Percentiles rank a stretch among this genome's conserved stretches.
Evolutionary conservation across 345 rosid genomes (phyloP).

Genomic region (Eucalyptus regnans): DNA sequence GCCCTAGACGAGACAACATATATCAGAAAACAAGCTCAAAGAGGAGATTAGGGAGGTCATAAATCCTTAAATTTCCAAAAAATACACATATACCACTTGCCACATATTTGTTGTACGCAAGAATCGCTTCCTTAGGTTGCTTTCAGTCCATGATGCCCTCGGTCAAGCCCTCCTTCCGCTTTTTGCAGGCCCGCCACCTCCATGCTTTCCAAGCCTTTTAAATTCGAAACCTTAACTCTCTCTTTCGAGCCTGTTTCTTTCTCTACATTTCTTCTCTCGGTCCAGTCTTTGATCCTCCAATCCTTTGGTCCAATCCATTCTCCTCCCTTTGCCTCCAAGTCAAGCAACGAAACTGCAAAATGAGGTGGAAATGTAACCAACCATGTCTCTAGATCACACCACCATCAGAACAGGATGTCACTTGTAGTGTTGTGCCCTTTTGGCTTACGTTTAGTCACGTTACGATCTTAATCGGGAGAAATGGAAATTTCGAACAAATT

Average conservation of each 20-base stretch:
- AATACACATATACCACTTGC: not conserved
- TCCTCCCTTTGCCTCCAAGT: not conserved
- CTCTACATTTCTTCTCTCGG: not conserved
- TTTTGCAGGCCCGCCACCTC: not conserved
- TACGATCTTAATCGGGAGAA: fast-evolving
- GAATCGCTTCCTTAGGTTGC: not conserved
- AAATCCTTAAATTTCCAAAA: not conserved
- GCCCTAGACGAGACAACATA: not conserved
- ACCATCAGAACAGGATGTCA: not conserved
- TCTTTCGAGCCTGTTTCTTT: not conserved
- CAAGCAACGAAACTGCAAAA: not conserved
- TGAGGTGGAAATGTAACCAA: not conserved
- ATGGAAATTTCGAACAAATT: not conserved
- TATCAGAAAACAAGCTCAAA: not conserved
- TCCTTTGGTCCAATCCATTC: not conserved
- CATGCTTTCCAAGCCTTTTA: not conserved
- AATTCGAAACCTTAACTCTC: not conserved
- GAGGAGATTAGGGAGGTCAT: not conserved
- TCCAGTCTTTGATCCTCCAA: not conserved
- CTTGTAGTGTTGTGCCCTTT: not conserved
- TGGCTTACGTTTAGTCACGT: not conserved
- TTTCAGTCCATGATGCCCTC: no score
- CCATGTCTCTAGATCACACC: not conserved
- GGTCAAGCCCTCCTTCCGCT: not conserved
- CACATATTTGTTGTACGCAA: not conserved